phyloP scores from a whole-genome alignment of 2,329 filamentous ascomycete species.

The Fusarium circinatum region DNA sequence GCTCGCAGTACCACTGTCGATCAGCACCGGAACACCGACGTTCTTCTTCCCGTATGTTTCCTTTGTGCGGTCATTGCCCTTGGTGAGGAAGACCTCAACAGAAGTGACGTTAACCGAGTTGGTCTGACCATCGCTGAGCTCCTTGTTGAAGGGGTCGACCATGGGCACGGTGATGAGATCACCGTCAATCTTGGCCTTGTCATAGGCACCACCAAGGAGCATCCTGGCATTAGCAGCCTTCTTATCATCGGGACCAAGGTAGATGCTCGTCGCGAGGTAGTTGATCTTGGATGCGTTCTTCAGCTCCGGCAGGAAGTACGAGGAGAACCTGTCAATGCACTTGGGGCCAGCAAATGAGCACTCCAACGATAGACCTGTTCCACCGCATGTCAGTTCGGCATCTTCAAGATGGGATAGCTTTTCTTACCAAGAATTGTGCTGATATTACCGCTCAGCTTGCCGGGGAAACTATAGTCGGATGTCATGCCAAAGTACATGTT shows the following conservation, averaged over 20 bases:
- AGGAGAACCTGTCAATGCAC: neutral
- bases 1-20: neutral
- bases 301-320: neutral
- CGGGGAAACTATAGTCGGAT: neutral
- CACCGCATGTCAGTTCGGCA: neutral
- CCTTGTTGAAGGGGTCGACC: neutral
- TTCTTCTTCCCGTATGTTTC: neutral
- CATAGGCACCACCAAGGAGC: neutral
- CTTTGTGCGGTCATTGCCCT: neutral
- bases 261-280: neutral
- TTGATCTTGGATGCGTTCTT: constrained; percentile 9
- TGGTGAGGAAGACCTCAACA: neutral
- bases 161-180: neutral
- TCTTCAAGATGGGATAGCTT: fast-evolving
- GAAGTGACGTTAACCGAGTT: neutral
- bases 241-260: neutral
- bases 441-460: neutral
- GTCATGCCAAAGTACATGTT: constrained; percentile 8
- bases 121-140: neutral
- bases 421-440: neutral
- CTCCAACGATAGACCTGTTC: neutral
- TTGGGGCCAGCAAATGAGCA: neutral
- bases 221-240: neutral
- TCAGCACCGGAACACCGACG: neutral
- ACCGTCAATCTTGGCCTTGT: constrained; percentile 2